Conservation (phyloP, 257 asterid genomes). For the Solanum raphanifolium region DNA sequence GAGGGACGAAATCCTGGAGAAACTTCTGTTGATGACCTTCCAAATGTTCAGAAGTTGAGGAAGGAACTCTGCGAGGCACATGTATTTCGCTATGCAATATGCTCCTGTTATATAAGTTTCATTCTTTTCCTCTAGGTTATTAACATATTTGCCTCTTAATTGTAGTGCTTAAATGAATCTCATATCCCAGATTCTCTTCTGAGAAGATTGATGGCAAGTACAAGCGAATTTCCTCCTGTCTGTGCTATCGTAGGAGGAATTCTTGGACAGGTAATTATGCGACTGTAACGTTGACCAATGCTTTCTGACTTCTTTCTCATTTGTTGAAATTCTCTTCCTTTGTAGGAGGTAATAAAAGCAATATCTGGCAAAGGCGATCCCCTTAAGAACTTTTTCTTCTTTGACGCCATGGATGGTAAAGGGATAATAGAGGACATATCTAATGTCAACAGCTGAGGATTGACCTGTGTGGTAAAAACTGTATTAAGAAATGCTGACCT, state of each 20-base stretch:
- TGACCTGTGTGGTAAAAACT: neutral
- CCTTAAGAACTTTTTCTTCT: conserved; percentile 82
- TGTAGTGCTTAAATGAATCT: conserved; percentile 61
- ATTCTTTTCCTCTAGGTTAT: neutral
- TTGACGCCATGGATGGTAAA: conserved; percentile 74
- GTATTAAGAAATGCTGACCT: neutral
- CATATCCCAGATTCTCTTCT: conserved; percentile 74
- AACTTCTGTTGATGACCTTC: conserved; percentile 62
- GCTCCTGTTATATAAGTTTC: neutral
- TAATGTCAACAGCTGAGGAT: conserved; percentile 11
- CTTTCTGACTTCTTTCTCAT: neutral
- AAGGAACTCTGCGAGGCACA: conserved; percentile 65
- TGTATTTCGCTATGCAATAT: conserved; percentile 20
- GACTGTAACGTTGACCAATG: neutral
- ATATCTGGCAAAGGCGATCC: conserved; percentile 98
- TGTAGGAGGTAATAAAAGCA: conserved; percentile 89
- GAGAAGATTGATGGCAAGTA: conserved; percentile 55
- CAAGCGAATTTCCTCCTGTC: conserved; percentile 83
- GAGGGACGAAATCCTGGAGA: conserved; percentile 66
- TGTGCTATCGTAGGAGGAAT: conserved; percentile 89
- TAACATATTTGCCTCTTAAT: neutral
- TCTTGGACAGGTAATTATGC: conserved; percentile 76
- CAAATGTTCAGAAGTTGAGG: conserved; percentile 45
- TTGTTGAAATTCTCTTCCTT: neutral
- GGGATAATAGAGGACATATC: conserved; percentile 75